Percentiles rank a stretch among this genome's conserved stretches.
Evolutionary conservation across 148 eudicot species (phyloP).

Genomic region (Dysphania ambrosioides): DNA sequence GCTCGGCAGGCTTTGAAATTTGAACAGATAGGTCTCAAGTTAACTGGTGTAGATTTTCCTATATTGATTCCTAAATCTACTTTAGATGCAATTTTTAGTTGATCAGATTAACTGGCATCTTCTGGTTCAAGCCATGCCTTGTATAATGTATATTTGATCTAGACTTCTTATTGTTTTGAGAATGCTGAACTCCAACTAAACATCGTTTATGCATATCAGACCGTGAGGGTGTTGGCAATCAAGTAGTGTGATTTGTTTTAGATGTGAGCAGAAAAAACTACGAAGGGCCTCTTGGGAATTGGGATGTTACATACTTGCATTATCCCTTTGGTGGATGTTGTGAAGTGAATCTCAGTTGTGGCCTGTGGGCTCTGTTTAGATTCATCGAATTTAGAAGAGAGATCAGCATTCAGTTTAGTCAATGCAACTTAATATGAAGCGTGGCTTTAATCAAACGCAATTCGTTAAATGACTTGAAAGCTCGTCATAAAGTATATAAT

Average conservation of each 20-base stretch:
- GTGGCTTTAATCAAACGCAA: background rate
- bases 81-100: slow-evolving; percentile 11
- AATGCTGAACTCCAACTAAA: background rate
- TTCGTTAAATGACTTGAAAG: background rate
- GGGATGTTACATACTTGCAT: background rate
- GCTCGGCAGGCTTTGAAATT: background rate
- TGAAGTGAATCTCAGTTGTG: too few species aligned
- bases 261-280: background rate
- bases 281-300: background rate
- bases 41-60: background rate
- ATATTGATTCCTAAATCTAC: background rate
- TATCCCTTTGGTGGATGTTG: background rate
- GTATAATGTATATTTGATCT: background rate
- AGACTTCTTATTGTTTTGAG: background rate
- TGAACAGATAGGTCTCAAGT: background rate
- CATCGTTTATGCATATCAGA: background rate
- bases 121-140: background rate
- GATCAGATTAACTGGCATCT: background rate
- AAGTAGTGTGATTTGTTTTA: background rate
- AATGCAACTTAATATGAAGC: background rate
- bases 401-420: background rate
- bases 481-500: too few species aligned
- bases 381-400: background rate
- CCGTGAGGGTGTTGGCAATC: slow-evolving; percentile 3
- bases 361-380: too few species aligned